Conservation (phyloP, 805 yeast genomes). For the Pichia gijzeniarum region DNA sequence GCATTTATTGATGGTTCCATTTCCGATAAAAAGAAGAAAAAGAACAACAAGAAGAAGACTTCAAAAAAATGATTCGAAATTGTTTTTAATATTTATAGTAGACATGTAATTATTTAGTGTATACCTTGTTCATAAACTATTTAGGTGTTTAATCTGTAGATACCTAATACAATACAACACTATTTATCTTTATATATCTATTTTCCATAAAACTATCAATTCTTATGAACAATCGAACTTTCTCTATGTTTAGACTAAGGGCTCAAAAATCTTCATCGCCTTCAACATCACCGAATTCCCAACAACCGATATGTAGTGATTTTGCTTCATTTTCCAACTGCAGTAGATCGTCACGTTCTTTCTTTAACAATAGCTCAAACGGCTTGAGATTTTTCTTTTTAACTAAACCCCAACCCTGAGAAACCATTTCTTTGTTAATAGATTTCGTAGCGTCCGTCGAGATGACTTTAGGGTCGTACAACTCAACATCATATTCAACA, state of each 20-base stretch:
- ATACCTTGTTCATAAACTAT: constrained; percentile 8
- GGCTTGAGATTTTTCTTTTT: constrained; percentile 29
- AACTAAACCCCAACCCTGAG: constrained; percentile 56
- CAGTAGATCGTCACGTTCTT: constrained; percentile 35
- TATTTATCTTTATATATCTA: too few species aligned
- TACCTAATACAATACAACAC: too few species aligned
- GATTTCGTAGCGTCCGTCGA: constrained; percentile 49
- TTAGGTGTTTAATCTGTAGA: neutral
- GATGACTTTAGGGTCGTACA: constrained; percentile 52
- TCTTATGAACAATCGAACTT: too few species aligned
- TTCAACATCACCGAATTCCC: constrained; percentile 72
- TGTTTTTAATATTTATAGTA: too few species aligned
- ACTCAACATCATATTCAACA: constrained; percentile 43
- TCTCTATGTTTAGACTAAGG: too few species aligned
- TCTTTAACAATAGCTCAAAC: constrained; percentile 32
- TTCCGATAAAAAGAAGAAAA: constrained; percentile 26
- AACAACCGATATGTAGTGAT: constrained; percentile 50
- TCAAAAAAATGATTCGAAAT: constrained; percentile 16
- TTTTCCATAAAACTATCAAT: too few species aligned
- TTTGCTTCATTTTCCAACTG: constrained; percentile 45
- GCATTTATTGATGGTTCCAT: constrained; percentile 60
- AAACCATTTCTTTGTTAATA: constrained; percentile 52
- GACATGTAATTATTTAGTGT: constrained; percentile 4
- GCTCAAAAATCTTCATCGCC: constrained; percentile 38
- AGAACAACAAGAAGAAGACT: constrained; percentile 22